phyloP scores from a whole-genome alignment of 257 asterid genomes.

The Dorcoceras hygrometricum region DNA sequence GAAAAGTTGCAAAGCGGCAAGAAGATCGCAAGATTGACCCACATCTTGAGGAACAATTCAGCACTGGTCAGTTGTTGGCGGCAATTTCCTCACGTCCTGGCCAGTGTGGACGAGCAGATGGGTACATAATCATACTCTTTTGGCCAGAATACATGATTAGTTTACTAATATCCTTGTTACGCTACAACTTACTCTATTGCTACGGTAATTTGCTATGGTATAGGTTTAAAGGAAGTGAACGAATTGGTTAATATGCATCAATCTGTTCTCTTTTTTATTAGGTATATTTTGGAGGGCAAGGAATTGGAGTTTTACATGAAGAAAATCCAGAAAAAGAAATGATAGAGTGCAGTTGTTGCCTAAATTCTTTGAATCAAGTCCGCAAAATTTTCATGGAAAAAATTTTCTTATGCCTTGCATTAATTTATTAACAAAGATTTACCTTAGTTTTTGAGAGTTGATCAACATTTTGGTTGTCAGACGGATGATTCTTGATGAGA shows the following conservation, averaged over 20 bases:
- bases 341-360: background rate
- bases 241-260: background rate
- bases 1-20: constrained; percentile 38
- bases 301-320: constrained; percentile 18
- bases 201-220: no score
- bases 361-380: background rate
- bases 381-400: background rate
- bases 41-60: constrained; percentile 41
- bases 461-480: background rate
- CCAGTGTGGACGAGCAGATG: constrained; percentile 46
- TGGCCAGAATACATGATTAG: background rate
- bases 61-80: constrained; percentile 37
- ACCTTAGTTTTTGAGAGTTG: background rate
- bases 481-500: background rate
- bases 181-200: no score
- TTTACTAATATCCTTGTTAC: background rate
- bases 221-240: background rate
- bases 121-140: constrained; percentile 21
- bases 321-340: constrained; percentile 17
- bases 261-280: background rate
- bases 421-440: background rate
- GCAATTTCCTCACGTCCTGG: constrained; percentile 46
- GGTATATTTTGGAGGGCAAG: constrained; percentile 16
- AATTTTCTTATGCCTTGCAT: no score
- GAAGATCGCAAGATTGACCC: constrained; percentile 42